phyloP scores from a whole-genome alignment of 148 eudicot species.

The Nepenthes mirabilis region DNA sequence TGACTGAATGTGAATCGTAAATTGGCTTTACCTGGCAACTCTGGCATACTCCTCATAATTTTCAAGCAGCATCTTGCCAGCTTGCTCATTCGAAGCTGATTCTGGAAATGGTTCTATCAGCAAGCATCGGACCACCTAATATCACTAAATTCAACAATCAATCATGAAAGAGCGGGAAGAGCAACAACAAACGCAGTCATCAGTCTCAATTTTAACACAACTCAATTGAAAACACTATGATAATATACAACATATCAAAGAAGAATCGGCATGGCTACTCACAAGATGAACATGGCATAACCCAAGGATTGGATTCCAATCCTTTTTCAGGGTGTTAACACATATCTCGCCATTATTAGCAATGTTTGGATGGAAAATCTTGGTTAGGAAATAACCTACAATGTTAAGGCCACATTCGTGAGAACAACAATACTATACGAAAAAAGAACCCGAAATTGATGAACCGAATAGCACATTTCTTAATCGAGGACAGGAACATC shows the following conservation, averaged over 20 bases:
- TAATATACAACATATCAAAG: neutral
- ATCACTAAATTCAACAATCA: conserved; percentile 2
- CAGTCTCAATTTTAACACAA: neutral
- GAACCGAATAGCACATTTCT: too few relatives aligned
- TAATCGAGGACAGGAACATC: too few relatives aligned
- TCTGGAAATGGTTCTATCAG: conserved; percentile 96
- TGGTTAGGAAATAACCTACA: conserved; percentile 83
- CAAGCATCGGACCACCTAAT: conserved; percentile 84
- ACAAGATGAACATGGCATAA: conserved; percentile 56
- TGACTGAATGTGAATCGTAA: neutral
- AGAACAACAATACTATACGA: neutral
- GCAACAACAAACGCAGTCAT: neutral
- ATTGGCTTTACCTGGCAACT: conserved; percentile 54
- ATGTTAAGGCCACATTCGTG: neutral
- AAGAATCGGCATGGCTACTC: neutral
- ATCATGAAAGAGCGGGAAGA: neutral
- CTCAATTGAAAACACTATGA: neutral
- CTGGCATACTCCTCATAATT: conserved; percentile 92
- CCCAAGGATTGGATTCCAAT: conserved; percentile 93
- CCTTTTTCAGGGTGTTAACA: conserved; percentile 87
- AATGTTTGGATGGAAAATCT: conserved; percentile 92
- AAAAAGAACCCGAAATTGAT: neutral
- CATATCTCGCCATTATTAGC: conserved; percentile 85
- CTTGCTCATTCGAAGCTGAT: conserved; percentile 93
- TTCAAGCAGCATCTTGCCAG: conserved; percentile 95